A percentile compares a stretch with the other conserved stretches of the same genome.
Evolutionary conservation across 495 filamentous ascomycete genomes (phyloP).

Genomic region (Clavariopsis aquatica): DNA sequence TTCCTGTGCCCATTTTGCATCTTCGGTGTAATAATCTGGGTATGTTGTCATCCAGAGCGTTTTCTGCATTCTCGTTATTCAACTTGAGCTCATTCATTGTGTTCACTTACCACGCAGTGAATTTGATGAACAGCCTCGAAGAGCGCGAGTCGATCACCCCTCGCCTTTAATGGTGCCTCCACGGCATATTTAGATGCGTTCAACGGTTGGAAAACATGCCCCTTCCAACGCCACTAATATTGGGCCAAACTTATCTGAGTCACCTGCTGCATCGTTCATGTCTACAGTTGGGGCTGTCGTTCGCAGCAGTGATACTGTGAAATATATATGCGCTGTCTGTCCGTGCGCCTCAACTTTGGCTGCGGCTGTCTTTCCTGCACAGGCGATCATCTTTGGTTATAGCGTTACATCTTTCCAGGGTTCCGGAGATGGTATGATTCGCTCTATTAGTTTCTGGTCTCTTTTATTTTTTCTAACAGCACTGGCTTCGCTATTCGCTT

Average conservation of each 20-base stretch:
- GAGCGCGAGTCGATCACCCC: conserved; percentile 32
- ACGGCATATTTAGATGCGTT: conserved; percentile 24
- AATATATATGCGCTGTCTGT: background rate
- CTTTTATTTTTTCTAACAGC: conserved; percentile 92
- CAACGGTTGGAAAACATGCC: conserved; percentile 1
- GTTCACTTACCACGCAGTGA: conserved; percentile 33
- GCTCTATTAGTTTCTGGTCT: conserved; percentile 72
- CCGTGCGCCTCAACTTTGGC: too few relatives aligned
- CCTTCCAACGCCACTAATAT: too few relatives aligned
- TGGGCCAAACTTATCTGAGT: background rate
- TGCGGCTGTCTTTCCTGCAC: background rate
- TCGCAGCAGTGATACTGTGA: too few relatives aligned
- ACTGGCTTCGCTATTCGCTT: conserved; percentile 50
- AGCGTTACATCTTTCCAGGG: conserved; percentile 1
- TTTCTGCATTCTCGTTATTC: background rate
- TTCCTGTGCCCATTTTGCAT: background rate
- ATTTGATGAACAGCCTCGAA: conserved; percentile 38
- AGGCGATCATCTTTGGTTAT: conserved; percentile 9
- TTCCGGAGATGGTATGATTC: background rate
- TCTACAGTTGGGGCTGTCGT: background rate
- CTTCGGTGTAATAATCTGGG: conserved; percentile 12
- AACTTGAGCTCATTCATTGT: background rate
- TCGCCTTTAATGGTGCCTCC: conserved; percentile 17
- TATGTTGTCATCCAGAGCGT: conserved; percentile 10
- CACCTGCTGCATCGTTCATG: background rate